These are phyloP conservation scores for Abrus pulchellus DNA, from an alignment of 306 rosid genomes.

Conservation along the genomic window DNA sequence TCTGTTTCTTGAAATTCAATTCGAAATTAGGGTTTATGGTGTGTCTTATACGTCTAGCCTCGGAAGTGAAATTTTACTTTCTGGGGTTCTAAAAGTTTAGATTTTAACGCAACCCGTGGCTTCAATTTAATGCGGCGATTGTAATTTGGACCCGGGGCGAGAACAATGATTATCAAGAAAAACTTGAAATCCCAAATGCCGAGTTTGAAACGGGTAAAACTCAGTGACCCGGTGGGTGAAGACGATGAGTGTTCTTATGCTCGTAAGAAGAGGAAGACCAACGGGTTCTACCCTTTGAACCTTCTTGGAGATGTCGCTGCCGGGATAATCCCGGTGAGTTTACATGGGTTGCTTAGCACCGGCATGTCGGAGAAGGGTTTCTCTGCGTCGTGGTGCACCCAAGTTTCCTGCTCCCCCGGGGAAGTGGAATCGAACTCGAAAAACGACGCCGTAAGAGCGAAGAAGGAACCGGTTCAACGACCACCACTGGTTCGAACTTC, in stretches of 20 bases:
- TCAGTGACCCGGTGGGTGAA: conserved; percentile 73
- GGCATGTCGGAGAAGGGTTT: conserved; percentile 64
- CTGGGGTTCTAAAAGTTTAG: conserved; percentile 34
- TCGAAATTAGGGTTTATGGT: conserved; percentile 79
- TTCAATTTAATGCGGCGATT: conserved; percentile 55
- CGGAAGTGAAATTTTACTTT: conserved; percentile 34
- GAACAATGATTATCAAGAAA: conserved; percentile 89
- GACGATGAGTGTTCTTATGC: conserved; percentile 71
- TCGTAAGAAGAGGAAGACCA: conserved; percentile 80
- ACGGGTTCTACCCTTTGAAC: conserved; percentile 81
- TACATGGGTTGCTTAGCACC: conserved; percentile 69
- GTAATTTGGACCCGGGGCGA: conserved; percentile 3
- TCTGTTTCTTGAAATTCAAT: conserved; percentile 65
- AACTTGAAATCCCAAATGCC: conserved; percentile 98
- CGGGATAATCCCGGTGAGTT: conserved; percentile 73
- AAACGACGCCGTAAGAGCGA: conserved; percentile 45
- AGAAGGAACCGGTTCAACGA: conserved; percentile 63
- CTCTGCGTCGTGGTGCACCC: conserved; percentile 75
- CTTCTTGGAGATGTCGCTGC: conserved; percentile 93
- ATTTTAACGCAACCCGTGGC: conserved; percentile 42
- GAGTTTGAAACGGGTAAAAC: conserved; percentile 87
- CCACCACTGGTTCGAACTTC: conserved; percentile 94
- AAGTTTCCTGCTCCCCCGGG: conserved; percentile 63
- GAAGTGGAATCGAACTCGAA: conserved; percentile 65
- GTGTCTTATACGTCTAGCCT: conserved; percentile 14